These are phyloP conservation scores for Neocatenulostroma microsporum DNA, from an alignment of 2,329 filamentous ascomycete species.

Conservation along the genomic window DNA sequence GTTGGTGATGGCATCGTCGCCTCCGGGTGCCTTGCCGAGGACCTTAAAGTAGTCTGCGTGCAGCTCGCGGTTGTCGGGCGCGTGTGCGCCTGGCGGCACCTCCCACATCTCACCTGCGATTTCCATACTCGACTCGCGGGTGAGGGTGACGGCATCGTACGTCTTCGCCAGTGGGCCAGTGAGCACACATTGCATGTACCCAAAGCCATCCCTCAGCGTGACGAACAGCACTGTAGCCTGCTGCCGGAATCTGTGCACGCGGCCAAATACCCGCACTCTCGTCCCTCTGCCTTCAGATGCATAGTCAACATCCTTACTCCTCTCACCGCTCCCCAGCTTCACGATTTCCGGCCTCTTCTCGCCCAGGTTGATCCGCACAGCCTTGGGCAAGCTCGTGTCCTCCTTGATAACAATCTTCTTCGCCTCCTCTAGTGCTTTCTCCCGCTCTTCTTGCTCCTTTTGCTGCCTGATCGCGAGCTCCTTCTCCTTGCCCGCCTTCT, in stretches of 20 bases:
- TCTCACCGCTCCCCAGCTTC: constrained; percentile 46
- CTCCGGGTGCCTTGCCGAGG: constrained; percentile 67
- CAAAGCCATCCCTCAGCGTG: constrained; percentile 77
- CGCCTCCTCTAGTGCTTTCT: constrained; percentile 68
- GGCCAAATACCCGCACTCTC: constrained; percentile 70
- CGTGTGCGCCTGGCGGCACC: constrained; percentile 68
- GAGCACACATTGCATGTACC: constrained; percentile 76
- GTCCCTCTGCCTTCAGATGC: constrained; percentile 53
- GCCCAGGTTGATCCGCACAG: constrained; percentile 67
- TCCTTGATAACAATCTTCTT: constrained; percentile 68
- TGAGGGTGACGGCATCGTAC: constrained; percentile 82
- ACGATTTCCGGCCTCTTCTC: constrained; percentile 56
- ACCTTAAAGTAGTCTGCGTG: constrained; percentile 85
- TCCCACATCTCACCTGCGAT: constrained; percentile 77
- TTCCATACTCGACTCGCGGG: constrained; percentile 77
- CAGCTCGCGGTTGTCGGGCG: constrained; percentile 77
- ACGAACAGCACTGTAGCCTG: constrained; percentile 85
- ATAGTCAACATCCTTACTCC: constrained; percentile 46
- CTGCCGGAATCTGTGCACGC: constrained; percentile 70
- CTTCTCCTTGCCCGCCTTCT: constrained; percentile 73
- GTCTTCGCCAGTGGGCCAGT: constrained; percentile 76
- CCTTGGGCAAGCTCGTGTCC: constrained; percentile 63
- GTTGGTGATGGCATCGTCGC: constrained; percentile 88
- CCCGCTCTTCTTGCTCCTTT: constrained; percentile 63
- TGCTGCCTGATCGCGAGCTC: constrained; percentile 64